Conservation (phyloP, 257 asterid genomes). For the Solanum pennellii region DNA sequence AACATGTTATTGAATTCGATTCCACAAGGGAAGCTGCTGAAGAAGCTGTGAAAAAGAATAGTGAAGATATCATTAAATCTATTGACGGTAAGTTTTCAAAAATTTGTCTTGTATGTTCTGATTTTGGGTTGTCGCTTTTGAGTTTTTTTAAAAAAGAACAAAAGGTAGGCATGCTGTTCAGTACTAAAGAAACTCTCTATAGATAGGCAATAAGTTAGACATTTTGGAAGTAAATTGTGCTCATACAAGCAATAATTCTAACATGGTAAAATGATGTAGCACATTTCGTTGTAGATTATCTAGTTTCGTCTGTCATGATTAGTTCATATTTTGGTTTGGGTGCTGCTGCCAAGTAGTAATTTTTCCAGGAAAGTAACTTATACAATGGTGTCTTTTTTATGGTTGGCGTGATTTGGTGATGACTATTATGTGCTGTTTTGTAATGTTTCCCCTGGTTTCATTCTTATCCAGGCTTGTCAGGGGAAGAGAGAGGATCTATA, state of each 20-base stretch:
- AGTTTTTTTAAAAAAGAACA: not conserved
- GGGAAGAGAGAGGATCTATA: conserved; percentile 42
- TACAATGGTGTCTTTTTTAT: not conserved
- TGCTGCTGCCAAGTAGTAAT: not conserved
- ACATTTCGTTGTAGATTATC: not conserved
- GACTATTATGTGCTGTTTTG: not conserved
- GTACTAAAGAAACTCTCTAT: not conserved
- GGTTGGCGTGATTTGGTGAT: not conserved
- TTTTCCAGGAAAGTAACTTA: not conserved
- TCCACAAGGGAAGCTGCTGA: conserved; percentile 48
- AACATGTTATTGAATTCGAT: conserved; percentile 51
- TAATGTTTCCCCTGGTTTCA: not conserved
- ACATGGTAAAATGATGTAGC: not conserved
- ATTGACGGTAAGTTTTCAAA: conserved; percentile 33
- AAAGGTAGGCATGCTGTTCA: not conserved
- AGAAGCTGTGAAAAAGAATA: conserved; percentile 42
- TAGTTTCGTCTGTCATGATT: not conserved
- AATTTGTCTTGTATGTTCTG: not conserved
- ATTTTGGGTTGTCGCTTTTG: not conserved
- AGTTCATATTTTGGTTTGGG: not conserved
- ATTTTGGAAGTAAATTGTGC: not conserved
- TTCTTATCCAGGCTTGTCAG: conserved; percentile 39
- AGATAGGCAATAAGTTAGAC: not conserved
- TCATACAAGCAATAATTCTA: not conserved
- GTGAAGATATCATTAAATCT: conserved; percentile 28